A percentile compares a stretch with the other conserved stretches of the same genome.
Evolutionary conservation across 2,329 filamentous ascomycete genomes (phyloP).

Genomic region (Cylindrodendrum hubeiense): DNA sequence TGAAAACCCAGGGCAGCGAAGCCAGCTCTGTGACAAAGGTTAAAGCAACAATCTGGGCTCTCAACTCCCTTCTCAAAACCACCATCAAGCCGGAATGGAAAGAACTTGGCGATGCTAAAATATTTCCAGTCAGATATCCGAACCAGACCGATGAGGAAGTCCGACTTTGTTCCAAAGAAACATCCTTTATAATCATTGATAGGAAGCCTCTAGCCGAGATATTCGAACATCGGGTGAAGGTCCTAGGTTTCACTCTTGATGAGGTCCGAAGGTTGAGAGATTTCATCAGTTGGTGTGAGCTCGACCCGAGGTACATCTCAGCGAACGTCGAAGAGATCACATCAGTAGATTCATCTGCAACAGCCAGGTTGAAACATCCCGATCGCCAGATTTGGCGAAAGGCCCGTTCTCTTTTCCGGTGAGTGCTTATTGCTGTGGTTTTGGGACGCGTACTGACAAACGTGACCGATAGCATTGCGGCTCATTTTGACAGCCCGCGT

Average conservation of each 20-base stretch:
- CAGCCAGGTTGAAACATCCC: constrained; percentile 35
- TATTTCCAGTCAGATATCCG: constrained; percentile 43
- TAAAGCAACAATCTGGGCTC: constrained; percentile 46
- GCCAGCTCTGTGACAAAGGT: constrained; percentile 35
- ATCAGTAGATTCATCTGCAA: constrained; percentile 32
- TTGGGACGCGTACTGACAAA: background rate
- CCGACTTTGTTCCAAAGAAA: constrained; percentile 22
- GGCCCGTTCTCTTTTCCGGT: constrained; percentile 51
- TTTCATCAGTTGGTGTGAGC: constrained; percentile 50
- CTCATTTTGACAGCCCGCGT: constrained; percentile 38
- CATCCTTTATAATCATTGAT: constrained; percentile 52
- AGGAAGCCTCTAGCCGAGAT: constrained; percentile 41
- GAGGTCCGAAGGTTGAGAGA: constrained; percentile 46
- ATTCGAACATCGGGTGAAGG: constrained; percentile 46
- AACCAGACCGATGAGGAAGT: constrained; percentile 27
- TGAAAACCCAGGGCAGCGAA: constrained; percentile 36
- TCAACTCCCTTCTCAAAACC: constrained; percentile 48
- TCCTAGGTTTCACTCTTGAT: constrained; percentile 52
- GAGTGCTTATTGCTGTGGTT: constrained; percentile 5
- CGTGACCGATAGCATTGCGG: constrained; percentile 34
- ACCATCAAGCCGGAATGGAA: constrained; percentile 12
- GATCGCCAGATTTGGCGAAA: constrained; percentile 45
- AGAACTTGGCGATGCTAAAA: constrained; percentile 15
- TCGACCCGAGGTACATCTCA: constrained; percentile 50
- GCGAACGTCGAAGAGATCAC: constrained; percentile 49